These are phyloP conservation scores for Trifolium fragiferum DNA, from an alignment of 306 rosid species.

Conservation along the genomic window DNA sequence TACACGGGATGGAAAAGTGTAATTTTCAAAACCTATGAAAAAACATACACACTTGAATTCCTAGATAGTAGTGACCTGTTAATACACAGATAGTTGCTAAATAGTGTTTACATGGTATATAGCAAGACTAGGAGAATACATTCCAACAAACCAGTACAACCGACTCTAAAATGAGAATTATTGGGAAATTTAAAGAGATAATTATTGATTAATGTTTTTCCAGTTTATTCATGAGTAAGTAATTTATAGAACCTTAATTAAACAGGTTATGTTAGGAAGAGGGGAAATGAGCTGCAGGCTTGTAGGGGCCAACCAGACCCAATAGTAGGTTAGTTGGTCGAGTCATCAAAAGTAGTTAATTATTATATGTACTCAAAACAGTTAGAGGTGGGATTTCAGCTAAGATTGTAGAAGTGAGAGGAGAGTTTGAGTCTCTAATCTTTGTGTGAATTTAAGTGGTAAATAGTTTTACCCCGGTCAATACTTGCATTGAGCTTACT, in stretches of 20 bases:
- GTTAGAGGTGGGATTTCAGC: neutral
- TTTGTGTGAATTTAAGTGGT: neutral
- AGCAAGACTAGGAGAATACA: slow-evolving; percentile 13
- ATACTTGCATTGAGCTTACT: neutral
- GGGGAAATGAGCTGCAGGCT: neutral
- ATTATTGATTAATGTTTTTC: slow-evolving; percentile 13
- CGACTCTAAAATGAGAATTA: neutral
- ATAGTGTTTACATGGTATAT: neutral
- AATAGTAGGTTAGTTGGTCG: neutral
- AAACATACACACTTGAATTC: slow-evolving; percentile 12
- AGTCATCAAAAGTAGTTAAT: neutral
- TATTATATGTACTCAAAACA: neutral
- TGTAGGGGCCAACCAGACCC: neutral
- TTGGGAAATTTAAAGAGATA: slow-evolving; percentile 1
- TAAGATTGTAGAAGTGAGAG: neutral
- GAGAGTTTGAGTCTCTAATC: neutral
- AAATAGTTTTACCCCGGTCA: neutral
- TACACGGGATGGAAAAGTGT: slow-evolving; percentile 15
- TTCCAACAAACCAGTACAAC: slow-evolving; percentile 29
- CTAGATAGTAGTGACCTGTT: slow-evolving; percentile 4
- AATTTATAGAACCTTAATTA: neutral
- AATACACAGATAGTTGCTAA: slow-evolving; percentile 7
- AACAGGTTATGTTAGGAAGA: neutral
- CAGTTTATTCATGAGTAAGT: slow-evolving; percentile 25
- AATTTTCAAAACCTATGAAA: slow-evolving; percentile 7